Percentiles rank a stretch among this genome's conserved stretches.
Evolutionary conservation across 1,139 yeast species (phyloP).

Genomic region (Geotrichum bryndzae): DNA sequence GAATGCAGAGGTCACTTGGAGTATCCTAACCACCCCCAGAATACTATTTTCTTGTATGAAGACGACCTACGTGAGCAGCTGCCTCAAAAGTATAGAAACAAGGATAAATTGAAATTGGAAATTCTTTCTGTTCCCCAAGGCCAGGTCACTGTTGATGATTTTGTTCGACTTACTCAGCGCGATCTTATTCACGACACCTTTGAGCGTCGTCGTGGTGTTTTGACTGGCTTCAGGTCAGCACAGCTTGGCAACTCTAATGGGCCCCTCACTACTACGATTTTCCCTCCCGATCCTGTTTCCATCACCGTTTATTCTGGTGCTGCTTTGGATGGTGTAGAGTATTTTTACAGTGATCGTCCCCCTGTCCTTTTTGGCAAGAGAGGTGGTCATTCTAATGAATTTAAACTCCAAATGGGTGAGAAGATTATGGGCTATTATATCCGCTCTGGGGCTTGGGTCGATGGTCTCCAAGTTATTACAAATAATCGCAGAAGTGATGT

Average conservation of each 20-base stretch:
- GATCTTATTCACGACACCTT: constrained; percentile 18
- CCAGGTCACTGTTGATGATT: constrained; percentile 29
- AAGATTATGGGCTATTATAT: constrained; percentile 52
- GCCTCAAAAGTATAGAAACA: constrained; percentile 38
- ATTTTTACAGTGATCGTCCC: constrained; percentile 23
- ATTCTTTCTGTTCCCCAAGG: constrained; percentile 41
- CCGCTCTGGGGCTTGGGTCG: constrained; percentile 84
- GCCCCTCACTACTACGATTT: constrained; percentile 20
- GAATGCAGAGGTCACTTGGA: constrained; percentile 59
- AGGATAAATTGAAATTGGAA: constrained; percentile 37
- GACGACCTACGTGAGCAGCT: constrained; percentile 42
- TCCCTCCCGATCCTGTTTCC: constrained; percentile 37
- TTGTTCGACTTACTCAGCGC: constrained; percentile 21
- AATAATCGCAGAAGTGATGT: constrained; percentile 38
- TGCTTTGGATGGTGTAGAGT: constrained; percentile 72
- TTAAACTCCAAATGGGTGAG: constrained; percentile 53
- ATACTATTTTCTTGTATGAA: constrained; percentile 46
- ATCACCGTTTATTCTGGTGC: constrained; percentile 63
- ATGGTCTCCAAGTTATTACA: constrained; percentile 67
- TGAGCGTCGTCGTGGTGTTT: constrained; percentile 17
- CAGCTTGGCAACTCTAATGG: constrained; percentile 28
- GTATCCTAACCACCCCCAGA: constrained; percentile 56
- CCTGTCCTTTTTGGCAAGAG: constrained; percentile 52
- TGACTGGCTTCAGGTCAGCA: constrained; percentile 22
- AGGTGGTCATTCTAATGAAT: constrained; percentile 53